Conservation (phyloP, 768 basidiomycete species). For the Suillus subaureus region DNA sequence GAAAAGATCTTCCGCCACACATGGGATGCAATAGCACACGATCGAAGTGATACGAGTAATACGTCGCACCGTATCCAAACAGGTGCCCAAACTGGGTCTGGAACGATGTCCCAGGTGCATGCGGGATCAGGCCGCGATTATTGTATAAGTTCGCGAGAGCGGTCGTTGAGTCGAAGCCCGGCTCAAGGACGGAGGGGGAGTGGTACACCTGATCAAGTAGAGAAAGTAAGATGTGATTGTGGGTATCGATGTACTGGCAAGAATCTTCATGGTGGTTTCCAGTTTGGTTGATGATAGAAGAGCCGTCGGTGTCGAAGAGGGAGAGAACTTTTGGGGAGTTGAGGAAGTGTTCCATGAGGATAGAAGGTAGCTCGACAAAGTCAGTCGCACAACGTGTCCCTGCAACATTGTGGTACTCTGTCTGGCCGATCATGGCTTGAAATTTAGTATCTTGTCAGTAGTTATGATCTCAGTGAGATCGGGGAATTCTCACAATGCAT, state of each 20-base stretch:
- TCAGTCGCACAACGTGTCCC: conserved; percentile 98
- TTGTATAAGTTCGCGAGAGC: conserved; percentile 64
- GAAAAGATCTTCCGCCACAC: conserved; percentile 83
- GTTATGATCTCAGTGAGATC: conserved; percentile 6
- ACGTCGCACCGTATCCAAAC: conserved; percentile 95
- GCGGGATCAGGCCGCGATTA: conserved; percentile 76
- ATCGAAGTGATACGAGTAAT: conserved; percentile 97
- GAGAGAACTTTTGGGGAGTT: conserved; percentile 82
- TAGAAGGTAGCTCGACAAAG: conserved; percentile 96
- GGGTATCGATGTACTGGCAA: conserved; percentile 84
- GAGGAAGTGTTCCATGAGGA: conserved; percentile 98
- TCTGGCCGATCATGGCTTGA: conserved; percentile 95
- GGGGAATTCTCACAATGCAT: conserved; percentile 85
- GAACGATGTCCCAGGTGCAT: conserved; percentile 84
- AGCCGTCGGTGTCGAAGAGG: conserved; percentile 65
- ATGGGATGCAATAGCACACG: conserved; percentile 91
- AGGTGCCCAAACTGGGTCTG: conserved; percentile 97
- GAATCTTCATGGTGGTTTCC: conserved; percentile 77
- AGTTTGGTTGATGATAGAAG: conserved; percentile 45
- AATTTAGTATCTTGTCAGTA: conserved; percentile 9
- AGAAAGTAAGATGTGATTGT: conserved; percentile 88
- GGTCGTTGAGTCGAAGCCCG: conserved; percentile 72
- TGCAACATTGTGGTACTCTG: conserved; percentile 96
- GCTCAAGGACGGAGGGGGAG: conserved; percentile 57
- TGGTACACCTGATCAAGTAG: conserved; percentile 90